These are phyloP conservation scores for Sphaerulina musiva DNA, from an alignment of 2,329 filamentous ascomycete species.

Conservation along the genomic window DNA sequence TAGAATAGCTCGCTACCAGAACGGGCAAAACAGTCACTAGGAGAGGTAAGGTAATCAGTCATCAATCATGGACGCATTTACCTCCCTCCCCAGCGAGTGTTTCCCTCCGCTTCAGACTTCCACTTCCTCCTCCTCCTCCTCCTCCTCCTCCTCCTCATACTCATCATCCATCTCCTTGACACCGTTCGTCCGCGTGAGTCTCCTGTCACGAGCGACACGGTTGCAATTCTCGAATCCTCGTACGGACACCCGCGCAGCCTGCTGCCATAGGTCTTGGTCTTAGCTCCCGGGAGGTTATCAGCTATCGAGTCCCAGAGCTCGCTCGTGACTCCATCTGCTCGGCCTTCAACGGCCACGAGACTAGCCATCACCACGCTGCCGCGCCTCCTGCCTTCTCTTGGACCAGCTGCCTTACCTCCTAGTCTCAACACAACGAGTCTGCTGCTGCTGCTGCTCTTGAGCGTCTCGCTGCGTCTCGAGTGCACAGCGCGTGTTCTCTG, in stretches of 20 bases:
- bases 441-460: slow-evolving; percentile 4
- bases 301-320: slow-evolving; percentile 9
- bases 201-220: background rate
- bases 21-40: no score
- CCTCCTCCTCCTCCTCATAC: background rate
- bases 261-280: background rate
- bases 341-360: slow-evolving; percentile 9
- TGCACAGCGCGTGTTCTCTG: slow-evolving; percentile 5
- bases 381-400: background rate
- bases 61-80: no score
- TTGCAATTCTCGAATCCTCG: background rate
- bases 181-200: background rate
- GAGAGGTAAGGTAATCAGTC: no score
- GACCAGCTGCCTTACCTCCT: background rate
- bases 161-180: background rate
- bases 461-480: slow-evolving; percentile 14
- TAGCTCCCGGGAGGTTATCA: background rate
- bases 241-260: background rate
- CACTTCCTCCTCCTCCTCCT: background rate
- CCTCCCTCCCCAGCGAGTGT: no score
- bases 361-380: background rate
- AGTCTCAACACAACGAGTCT: background rate
- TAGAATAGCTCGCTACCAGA: no score
- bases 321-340: slow-evolving; percentile 13
- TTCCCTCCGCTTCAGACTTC: no score